These are phyloP conservation scores for Cladosporium oxysporum DNA, from an alignment of 2,329 filamentous ascomycete genomes.

Conservation along the genomic window DNA sequence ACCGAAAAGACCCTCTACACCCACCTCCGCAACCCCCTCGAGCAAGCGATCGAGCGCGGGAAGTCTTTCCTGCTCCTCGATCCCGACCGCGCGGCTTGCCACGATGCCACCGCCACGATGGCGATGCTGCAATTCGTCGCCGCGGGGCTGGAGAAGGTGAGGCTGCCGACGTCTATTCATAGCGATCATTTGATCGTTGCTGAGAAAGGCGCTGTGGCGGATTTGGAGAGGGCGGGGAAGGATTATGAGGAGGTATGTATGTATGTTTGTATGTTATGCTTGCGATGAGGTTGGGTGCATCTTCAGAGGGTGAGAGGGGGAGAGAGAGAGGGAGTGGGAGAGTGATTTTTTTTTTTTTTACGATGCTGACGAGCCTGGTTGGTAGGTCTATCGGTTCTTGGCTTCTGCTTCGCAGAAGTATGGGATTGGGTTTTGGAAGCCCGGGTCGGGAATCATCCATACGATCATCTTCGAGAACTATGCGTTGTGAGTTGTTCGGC, in stretches of 20 bases:
- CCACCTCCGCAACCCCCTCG: constrained; percentile 94
- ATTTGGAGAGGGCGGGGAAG: constrained; percentile 77
- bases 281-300: no score
- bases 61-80: constrained; percentile 94
- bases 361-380: constrained; percentile 38
- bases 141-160: constrained; percentile 90
- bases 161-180: constrained; percentile 93
- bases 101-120: constrained; percentile 99
- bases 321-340: no score
- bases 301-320: no score
- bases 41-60: constrained; percentile 94
- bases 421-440: constrained; percentile 99
- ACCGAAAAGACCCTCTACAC: constrained; percentile 99
- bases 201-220: constrained; percentile 87
- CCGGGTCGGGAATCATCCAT: constrained; percentile 98
- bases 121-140: constrained; percentile 99
- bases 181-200: constrained; percentile 99
- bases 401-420: constrained; percentile 93
- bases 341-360: background rate
- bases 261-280: no score
- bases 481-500: constrained; percentile 61
- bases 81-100: constrained; percentile 96
- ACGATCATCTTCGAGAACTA: constrained; percentile 99
- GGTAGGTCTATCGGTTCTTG: constrained; percentile 98
- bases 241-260: constrained; percentile 6